These are phyloP conservation scores for Penicillium diatomitis DNA, from an alignment of 495 filamentous ascomycete species.

Conservation along the genomic window DNA sequence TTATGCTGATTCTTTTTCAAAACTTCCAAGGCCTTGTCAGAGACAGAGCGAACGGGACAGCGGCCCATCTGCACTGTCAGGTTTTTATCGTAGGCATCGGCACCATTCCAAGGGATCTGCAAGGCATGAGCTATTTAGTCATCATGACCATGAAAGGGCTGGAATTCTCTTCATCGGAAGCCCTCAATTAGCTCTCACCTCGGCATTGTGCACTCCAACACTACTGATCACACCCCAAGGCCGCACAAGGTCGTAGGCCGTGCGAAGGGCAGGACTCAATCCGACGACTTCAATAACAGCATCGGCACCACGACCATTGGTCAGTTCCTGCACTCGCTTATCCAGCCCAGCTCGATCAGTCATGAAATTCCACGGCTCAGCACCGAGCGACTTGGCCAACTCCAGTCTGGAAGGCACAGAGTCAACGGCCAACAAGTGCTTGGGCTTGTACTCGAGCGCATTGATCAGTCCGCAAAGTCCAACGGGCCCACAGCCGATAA, in stretches of 20 bases:
- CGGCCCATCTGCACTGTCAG: constrained; percentile 86
- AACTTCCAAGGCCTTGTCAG: constrained; percentile 65
- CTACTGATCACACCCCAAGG: constrained; percentile 83
- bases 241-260: constrained; percentile 75
- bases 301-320: constrained; percentile 79
- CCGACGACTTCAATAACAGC: constrained; percentile 90
- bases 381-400: constrained; percentile 67
- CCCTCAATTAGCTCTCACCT: constrained; percentile 38
- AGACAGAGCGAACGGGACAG: constrained; percentile 83
- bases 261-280: constrained; percentile 68
- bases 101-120: constrained; percentile 76
- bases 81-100: constrained; percentile 84
- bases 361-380: constrained; percentile 77
- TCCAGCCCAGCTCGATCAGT: constrained; percentile 59
- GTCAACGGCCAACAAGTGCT: constrained; percentile 79
- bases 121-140: not conserved
- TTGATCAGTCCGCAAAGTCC: constrained; percentile 84
- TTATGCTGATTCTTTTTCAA: constrained; percentile 75
- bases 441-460: constrained; percentile 70
- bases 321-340: constrained; percentile 64
- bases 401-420: constrained; percentile 69
- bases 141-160: too few relatives aligned
- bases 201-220: constrained; percentile 87
- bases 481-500: constrained; percentile 85
- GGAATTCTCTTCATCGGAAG: not conserved